A percentile compares a stretch with the other conserved stretches of the same genome.
phyloP scores from a whole-genome alignment of 768 basidiomycete species.

The Mycena vitilis region DNA sequence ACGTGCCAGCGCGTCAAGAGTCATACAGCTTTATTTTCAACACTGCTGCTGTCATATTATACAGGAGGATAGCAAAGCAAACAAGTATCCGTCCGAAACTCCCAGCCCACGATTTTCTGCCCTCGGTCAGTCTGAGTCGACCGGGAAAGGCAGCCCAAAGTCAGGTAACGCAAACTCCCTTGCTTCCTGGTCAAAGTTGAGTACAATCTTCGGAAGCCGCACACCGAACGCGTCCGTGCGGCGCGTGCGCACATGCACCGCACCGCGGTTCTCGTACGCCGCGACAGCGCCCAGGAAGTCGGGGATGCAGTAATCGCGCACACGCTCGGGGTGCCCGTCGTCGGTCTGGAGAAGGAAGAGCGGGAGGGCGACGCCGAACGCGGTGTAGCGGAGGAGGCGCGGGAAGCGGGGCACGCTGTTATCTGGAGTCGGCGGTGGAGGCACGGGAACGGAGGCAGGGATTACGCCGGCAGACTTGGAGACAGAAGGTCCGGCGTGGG shows the following conservation, averaged over 20 bases:
- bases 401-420: background rate
- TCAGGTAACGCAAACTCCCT: background rate
- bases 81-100: no score
- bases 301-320: background rate
- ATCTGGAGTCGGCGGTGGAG: background rate
- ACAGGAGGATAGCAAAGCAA: no score
- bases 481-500: no score
- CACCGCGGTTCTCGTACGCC: background rate
- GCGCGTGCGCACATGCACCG: slow-evolving; percentile 3
- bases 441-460: background rate
- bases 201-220: background rate
- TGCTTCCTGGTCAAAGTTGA: background rate
- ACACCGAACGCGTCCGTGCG: slow-evolving; percentile 6
- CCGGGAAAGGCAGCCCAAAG: background rate
- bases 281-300: background rate
- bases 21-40: no score
- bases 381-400: background rate
- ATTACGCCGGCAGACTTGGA: background rate
- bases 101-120: no score
- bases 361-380: background rate
- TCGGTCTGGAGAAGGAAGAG: background rate
- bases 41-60: no score
- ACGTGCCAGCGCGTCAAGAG: no score
- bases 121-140: no score
- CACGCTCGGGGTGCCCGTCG: background rate